These are phyloP conservation scores for Pleurotus djamor DNA, from an alignment of 768 basidiomycete genomes.

Conservation along the genomic window DNA sequence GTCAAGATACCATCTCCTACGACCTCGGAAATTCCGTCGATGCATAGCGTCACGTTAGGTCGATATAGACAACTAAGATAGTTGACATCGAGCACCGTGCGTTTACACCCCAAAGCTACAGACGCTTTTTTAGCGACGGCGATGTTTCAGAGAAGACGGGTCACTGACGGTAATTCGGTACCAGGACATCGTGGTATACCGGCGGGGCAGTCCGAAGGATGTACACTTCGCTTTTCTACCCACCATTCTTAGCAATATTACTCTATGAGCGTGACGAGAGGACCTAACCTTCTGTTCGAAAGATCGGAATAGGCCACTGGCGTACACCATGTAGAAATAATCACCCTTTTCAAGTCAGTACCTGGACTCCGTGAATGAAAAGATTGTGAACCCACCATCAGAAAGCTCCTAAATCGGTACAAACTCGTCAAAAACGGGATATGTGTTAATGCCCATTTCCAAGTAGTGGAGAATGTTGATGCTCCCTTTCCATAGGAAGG, in stretches of 20 bases:
- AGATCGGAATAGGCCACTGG: neutral
- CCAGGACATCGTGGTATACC: slow-evolving; percentile 38
- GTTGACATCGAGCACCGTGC: slow-evolving; percentile 46
- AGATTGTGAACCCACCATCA: neutral
- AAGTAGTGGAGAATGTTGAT: slow-evolving; percentile 3
- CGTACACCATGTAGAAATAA: slow-evolving; percentile 5
- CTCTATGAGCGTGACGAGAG: neutral
- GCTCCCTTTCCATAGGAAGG: neutral
- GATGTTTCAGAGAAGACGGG: neutral
- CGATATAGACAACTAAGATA: slow-evolving; percentile 43
- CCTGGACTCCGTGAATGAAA: too few relatives aligned
- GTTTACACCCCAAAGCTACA: slow-evolving; percentile 53
- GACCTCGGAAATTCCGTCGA: slow-evolving; percentile 35
- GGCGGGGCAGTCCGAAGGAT: slow-evolving; percentile 40
- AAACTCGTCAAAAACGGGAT: slow-evolving; percentile 32
- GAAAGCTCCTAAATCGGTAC: slow-evolving; percentile 12
- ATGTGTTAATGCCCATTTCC: slow-evolving; percentile 39
- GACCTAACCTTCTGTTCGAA: neutral
- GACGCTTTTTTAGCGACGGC: neutral
- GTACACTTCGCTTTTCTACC: slow-evolving; percentile 21
- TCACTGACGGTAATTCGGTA: slow-evolving; percentile 46
- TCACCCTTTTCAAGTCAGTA: slow-evolving; percentile 7
- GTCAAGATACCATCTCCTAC: slow-evolving; percentile 40
- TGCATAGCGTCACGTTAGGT: slow-evolving; percentile 43
- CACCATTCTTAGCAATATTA: slow-evolving; percentile 8